phyloP scores from a whole-genome alignment of 129 eudicot species.

The Saussurea involucrata region DNA sequence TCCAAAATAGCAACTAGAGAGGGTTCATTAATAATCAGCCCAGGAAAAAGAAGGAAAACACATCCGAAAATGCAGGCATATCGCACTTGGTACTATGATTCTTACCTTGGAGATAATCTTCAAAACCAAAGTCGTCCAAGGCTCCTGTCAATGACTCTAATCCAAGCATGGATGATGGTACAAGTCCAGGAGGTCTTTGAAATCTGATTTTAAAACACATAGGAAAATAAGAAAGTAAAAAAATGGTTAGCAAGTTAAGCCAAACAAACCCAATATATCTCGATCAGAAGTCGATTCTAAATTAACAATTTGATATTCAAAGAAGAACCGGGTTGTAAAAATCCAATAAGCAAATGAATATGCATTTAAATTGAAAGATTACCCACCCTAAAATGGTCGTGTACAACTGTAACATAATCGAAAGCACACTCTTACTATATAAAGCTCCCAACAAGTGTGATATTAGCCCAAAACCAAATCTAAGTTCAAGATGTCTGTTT shows the following conservation, averaged over 20 bases:
- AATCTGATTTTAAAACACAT: constrained; percentile 36
- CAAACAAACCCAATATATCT: not conserved
- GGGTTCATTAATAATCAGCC: not conserved
- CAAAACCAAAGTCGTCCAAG: constrained; percentile 60
- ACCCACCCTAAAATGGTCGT: too few relatives aligned
- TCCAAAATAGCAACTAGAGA: not conserved
- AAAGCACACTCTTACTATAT: not conserved
- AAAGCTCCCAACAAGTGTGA: not conserved
- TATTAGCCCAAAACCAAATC: too few relatives aligned
- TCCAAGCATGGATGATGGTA: constrained; percentile 70
- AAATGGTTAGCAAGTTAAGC: not conserved
- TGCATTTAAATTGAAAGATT: too few relatives aligned
- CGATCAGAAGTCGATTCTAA: not conserved
- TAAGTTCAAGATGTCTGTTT: not conserved
- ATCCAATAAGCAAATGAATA: not conserved
- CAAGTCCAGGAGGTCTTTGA: constrained; percentile 71
- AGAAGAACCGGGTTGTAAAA: not conserved
- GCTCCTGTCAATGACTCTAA: constrained; percentile 60
- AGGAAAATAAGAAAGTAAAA: not conserved
- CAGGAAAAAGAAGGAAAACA: not conserved
- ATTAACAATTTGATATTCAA: not conserved
- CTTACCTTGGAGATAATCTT: constrained; percentile 66
- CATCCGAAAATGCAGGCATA: not conserved
- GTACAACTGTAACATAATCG: not conserved
- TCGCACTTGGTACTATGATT: not conserved